A percentile compares a stretch with the other conserved stretches of the same genome.
These are phyloP conservation scores for Starmerella stellata DNA, from an alignment of 805 yeast species.

Conservation along the genomic window DNA sequence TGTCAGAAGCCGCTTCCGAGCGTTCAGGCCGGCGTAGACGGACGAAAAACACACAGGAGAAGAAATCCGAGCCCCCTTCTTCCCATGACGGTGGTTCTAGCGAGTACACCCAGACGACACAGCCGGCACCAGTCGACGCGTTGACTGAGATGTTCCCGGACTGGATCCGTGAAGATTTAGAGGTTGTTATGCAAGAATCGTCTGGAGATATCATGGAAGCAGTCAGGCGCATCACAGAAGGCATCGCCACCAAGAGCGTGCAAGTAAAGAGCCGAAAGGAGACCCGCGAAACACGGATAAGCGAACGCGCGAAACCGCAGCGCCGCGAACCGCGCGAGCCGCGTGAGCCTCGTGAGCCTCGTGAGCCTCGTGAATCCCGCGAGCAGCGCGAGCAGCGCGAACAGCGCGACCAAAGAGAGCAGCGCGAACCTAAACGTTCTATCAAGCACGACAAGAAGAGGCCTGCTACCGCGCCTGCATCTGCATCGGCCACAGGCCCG, in stretches of 20 bases:
- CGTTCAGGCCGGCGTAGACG: slow-evolving; percentile 6
- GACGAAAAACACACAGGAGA: slow-evolving; percentile 2
- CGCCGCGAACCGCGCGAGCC: not conserved
- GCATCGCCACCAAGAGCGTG: slow-evolving; percentile 85
- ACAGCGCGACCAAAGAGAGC: too few species aligned
- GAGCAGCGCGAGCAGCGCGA: too few species aligned
- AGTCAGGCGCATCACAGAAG: slow-evolving; percentile 74
- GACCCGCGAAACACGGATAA: slow-evolving; percentile 35
- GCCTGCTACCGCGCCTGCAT: not conserved
- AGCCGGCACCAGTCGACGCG: slow-evolving; percentile 21
- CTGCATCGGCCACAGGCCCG: slow-evolving; percentile 9
- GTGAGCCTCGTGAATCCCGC: not conserved
- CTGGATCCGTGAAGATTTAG: slow-evolving; percentile 77
- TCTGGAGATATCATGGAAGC: slow-evolving; percentile 56
- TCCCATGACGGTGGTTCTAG: slow-evolving; percentile 4
- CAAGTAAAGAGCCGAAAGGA: slow-evolving; percentile 36
- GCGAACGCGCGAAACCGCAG: not conserved
- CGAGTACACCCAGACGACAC: slow-evolving; percentile 2
- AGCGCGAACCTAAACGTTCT: too few species aligned
- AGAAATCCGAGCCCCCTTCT: slow-evolving; percentile 1
- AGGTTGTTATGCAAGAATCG: slow-evolving; percentile 55
- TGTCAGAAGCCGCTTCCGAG: slow-evolving; percentile 8
- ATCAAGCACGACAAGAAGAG: too few species aligned
- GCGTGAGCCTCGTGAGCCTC: not conserved
- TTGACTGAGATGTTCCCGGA: slow-evolving; percentile 81